Evolutionary conservation across 2,329 filamentous ascomycete species (phyloP), one percentile per base, ranked within the genome.

Genomic region (Myriangium duriaei): DNA sequence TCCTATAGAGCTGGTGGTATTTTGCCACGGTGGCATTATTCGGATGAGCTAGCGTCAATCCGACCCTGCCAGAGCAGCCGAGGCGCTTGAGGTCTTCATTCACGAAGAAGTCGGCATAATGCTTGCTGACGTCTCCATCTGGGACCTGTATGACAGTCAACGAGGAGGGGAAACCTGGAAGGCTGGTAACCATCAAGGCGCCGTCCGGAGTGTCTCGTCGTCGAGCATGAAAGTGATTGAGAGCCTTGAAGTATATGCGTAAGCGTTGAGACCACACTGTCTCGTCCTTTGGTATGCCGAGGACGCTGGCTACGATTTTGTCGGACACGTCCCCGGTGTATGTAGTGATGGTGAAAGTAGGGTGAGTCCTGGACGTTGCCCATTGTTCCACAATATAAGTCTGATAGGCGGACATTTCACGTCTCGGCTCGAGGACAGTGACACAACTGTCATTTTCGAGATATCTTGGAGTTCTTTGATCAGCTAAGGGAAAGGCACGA

Each of bases 371-470:
- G 10, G 88, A 95, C 59, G 87, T 95, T 4, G 85, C 85, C 91
- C 91, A 98, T 67, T 98, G 91, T 58, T 96, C 91, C 47, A 96
- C 85, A 11, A 96, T 64, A 59, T 96, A 96, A 44, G 88, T 69
- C 58, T 96, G 87, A 60, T 95, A 96, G 47, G 88, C 88, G 43
- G 73, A 64, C 4, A 98, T 69, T 34, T 72, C 65, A 34, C 71
- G 69, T 39, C 76, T 74, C 37, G 80, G 78, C 49, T 87, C 75
- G 46, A 94, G 67, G 5, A 94, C 76, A 3, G 68, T 69, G 3
- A 85, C 86, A 4, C 72, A 74, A 1, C 76, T 67, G 47, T 96
- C 91, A 54, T 92, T 82, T 63, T 93, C 82, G 14, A 98, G 74
- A 53, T 88, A 93, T 44, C 55, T 55, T 17, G n/a, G n/a, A n/a